Evolutionary conservation across 192 early-diverging fungal species (phyloP), one percentile per base, ranked within the genome.

Genomic region (Coemansia sp.): DNA sequence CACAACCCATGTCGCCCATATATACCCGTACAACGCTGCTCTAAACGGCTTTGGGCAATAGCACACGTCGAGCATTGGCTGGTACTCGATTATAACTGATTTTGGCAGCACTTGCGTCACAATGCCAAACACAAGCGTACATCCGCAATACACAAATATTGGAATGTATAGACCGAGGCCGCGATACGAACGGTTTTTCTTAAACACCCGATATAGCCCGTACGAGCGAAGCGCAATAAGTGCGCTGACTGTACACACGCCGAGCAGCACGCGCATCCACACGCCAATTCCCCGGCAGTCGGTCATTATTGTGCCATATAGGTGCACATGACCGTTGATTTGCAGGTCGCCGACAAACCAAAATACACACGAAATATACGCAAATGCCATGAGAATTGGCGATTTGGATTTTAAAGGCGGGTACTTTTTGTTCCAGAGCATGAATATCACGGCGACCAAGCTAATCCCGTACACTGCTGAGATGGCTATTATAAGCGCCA

Each of bases 291-390:
- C 65, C 22, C 58, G 55, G 54, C 80, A 82, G 24, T 68, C 70
- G 1, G 62, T 66, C 53, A 76, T 38, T 17, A 43, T 37, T 0
- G 68, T 60, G 10, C 55, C 51, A 2, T 38, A 52, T 14, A 71
- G 47, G 35, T 76, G 74, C n/a, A 82, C 65, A 29, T 74, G 71
- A 1, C 80, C 80, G 63, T 77, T 82, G 45, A 82, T 73, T 14
- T 82, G 71, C 5, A 73, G 17, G 59, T 82, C 80, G 39, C 80
- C 80, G 15, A 82, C 19, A 51, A 73, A 73, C 80, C 80, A 82
- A 45, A 62, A 77, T 5, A 73, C 57, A 39, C 74, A 69, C 3
- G 67, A 64, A 0, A 67, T 23, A 5, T 59, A 60, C 0, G 70
- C 72, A 0, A 56, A 52, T 0, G 63, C 74, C 75, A 82, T 76